A percentile compares a stretch with the other conserved stretches of the same genome.
Conservation (phyloP, 805 yeast species). For the Starmerella scarabaei region DNA sequence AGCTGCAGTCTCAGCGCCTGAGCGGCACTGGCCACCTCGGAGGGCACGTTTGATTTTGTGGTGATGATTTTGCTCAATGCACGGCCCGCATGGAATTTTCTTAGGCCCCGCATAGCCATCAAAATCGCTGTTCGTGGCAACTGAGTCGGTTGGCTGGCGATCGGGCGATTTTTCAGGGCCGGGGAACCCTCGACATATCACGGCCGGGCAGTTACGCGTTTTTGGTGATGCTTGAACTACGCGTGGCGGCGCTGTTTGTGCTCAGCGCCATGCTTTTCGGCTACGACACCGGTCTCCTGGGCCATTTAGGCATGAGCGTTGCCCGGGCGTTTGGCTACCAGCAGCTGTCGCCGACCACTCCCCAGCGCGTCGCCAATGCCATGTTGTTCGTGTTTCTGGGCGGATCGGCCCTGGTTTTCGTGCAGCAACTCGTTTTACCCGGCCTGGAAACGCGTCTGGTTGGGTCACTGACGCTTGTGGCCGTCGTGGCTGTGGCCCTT, state of each 20-base stretch:
- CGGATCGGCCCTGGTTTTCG: constrained; percentile 4
- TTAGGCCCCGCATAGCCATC: constrained; percentile 1
- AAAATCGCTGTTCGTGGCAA: too few relatives aligned
- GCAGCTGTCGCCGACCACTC: constrained; percentile 1
- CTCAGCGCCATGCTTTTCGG: constrained; percentile 11
- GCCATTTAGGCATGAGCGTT: constrained; percentile 4
- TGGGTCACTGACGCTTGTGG: constrained; percentile 31
- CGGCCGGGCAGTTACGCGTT: neutral
- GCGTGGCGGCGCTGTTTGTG: constrained; percentile 15
- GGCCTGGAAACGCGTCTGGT: constrained; percentile 19
- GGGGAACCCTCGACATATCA: neutral
- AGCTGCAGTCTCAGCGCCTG: constrained; percentile 12
- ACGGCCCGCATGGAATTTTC: constrained; percentile 6
- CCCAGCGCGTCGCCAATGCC: constrained; percentile 5
- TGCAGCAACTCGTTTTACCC: constrained; percentile 6
- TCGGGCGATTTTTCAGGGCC: neutral
- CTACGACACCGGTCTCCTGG: constrained; percentile 6
- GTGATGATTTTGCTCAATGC: neutral
- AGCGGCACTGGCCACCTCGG: constrained; percentile 12
- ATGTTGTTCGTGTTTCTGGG: constrained; percentile 1
- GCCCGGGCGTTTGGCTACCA: constrained; percentile 10
- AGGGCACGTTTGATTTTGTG: neutral
- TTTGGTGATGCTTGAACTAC: constrained; percentile 17
- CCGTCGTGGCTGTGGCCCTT: constrained; percentile 30
- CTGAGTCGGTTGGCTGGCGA: neutral